phyloP scores from a whole-genome alignment of 1,139 yeast species.

The Geotrichum fermentans region DNA sequence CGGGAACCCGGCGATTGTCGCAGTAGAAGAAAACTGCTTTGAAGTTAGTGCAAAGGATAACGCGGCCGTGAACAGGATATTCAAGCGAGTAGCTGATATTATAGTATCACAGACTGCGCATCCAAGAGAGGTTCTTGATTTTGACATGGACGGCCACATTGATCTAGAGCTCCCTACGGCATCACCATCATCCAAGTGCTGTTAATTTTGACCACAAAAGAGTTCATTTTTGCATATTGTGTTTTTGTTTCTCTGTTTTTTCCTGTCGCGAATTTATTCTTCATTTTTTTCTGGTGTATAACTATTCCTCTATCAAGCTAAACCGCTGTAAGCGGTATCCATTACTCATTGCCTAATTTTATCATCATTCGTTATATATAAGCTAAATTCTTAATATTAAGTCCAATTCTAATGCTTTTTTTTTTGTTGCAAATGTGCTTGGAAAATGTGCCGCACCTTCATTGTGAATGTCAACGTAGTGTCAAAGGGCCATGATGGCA shows the following conservation, averaged over 20 bases:
- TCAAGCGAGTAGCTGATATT: slow-evolving; percentile 22
- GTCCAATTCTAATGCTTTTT: no score
- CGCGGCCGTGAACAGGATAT: slow-evolving; percentile 20
- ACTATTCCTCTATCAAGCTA: no score
- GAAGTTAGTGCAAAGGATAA: slow-evolving; percentile 26
- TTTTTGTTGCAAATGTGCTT: no score
- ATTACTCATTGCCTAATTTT: no score
- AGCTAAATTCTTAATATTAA: no score
- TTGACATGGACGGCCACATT: slow-evolving; percentile 18
- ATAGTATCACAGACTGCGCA: slow-evolving; percentile 12
- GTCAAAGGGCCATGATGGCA: no score
- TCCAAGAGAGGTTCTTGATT: slow-evolving; percentile 15
- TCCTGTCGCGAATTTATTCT: neutral
- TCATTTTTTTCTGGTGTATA: no score
- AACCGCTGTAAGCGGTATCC: no score
- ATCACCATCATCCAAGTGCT: slow-evolving; percentile 11
- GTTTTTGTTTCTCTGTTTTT: neutral
- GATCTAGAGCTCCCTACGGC: slow-evolving; percentile 14
- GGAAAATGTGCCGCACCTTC: no score
- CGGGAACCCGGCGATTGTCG: neutral
- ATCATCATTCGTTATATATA: no score
- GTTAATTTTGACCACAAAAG: slow-evolving; percentile 8
- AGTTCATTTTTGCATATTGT: neutral
- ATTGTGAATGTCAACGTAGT: no score
- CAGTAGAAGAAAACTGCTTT: slow-evolving; percentile 18